phyloP scores from a whole-genome alignment of 345 rosid genomes.

The Ceriops tagal region DNA sequence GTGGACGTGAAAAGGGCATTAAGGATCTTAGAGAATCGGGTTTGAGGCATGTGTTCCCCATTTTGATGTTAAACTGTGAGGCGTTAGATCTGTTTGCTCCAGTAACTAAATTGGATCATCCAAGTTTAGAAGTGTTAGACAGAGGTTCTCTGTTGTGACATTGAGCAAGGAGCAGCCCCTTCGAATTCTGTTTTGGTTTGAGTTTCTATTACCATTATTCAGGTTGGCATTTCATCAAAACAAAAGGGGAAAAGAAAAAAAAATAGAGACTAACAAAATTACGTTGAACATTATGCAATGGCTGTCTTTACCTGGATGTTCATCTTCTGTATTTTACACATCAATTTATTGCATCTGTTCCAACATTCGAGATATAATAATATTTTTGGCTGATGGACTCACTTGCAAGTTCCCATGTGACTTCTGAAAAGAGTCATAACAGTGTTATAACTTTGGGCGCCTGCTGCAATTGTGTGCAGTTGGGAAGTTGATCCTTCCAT shows the following conservation, averaged over 20 bases:
- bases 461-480: constrained; percentile 31
- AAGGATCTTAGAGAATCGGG: constrained; percentile 18
- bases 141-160: too few species aligned
- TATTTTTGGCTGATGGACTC: too few species aligned
- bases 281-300: too few species aligned
- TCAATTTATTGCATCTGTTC: not conserved
- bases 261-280: too few species aligned
- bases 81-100: not conserved
- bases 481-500: constrained; percentile 34
- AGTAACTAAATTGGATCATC: not conserved
- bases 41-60: constrained; percentile 29
- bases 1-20: constrained; percentile 23
- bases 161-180: too few species aligned
- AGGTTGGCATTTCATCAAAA: too few species aligned
- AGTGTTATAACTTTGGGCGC: constrained; percentile 4
- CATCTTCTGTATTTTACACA: constrained; percentile 9
- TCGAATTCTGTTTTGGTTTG: too few species aligned
- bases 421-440: constrained; percentile 2
- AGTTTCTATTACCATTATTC: too few species aligned
- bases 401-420: too few species aligned
- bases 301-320: not conserved
- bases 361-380: not conserved
- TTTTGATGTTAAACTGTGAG: not conserved
- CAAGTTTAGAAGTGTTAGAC: too few species aligned
- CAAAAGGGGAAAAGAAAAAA: too few species aligned